phyloP scores from a whole-genome alignment of 78 protist species.

The Neovahlkampfia damariscottae region DNA sequence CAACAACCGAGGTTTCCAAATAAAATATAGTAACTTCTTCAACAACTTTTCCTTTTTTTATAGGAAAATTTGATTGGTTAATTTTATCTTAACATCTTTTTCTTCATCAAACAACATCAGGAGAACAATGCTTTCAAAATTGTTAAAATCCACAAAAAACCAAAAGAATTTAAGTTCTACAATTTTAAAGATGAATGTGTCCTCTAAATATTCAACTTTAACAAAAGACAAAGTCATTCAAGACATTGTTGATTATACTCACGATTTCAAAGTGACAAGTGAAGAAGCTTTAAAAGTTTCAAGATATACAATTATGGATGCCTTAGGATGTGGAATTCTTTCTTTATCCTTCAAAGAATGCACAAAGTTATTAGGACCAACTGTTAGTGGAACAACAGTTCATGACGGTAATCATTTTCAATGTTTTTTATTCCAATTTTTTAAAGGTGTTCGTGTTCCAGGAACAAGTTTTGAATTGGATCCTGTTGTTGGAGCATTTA shows the following conservation, averaged over 20 bases:
- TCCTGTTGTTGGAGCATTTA: constrained; percentile 40
- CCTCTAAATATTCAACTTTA: too few species aligned
- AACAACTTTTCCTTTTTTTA: too few species aligned
- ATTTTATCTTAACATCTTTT: too few species aligned
- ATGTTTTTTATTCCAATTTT: too few species aligned
- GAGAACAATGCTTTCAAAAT: too few species aligned
- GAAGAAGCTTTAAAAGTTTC: background rate
- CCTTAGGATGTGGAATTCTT: constrained; percentile 40
- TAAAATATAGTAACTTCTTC: too few species aligned
- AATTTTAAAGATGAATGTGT: too few species aligned
- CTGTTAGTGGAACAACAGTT: constrained; percentile 22
- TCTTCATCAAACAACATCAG: too few species aligned
- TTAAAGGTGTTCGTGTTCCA: constrained; percentile 34
- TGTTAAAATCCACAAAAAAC: too few species aligned
- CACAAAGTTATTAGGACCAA: constrained; percentile 44
- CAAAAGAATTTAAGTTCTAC: too few species aligned
- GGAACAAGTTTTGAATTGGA: constrained; percentile 44
- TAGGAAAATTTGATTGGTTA: too few species aligned
- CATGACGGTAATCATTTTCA: constrained; percentile 14
- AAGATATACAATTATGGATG: background rate
- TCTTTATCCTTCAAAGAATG: constrained; percentile 24
- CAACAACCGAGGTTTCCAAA: too few species aligned
- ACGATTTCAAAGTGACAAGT: background rate
- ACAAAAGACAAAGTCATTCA: background rate
- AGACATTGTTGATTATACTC: background rate